Evolutionary conservation across 1,284 basidiomycete species (phyloP).

Genomic region (Ustilago hordei): DNA sequence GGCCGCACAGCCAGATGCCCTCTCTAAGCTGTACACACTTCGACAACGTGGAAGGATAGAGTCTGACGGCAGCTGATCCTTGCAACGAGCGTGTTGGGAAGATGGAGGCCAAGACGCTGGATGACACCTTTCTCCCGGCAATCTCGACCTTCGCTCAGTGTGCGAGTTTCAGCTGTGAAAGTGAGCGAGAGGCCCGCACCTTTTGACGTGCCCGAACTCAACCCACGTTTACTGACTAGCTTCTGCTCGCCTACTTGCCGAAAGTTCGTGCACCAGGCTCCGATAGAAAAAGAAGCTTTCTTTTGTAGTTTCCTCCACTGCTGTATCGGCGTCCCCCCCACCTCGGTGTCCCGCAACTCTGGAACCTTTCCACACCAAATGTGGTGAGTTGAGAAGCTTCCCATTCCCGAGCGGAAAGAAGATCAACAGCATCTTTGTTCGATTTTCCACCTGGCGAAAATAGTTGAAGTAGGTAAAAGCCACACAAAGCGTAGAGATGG

Average conservation of each 20-base stretch:
- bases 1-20: neutral
- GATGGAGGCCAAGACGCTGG: neutral
- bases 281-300: conserved; percentile 1
- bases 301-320: neutral
- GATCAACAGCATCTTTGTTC: no score
- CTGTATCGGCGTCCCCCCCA: neutral
- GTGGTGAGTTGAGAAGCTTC: neutral
- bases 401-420: neutral
- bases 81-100: neutral
- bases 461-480: no score
- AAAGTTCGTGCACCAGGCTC: neutral
- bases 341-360: neutral
- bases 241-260: neutral
- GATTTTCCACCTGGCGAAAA: no score
- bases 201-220: neutral
- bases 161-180: neutral
- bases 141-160: neutral
- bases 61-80: neutral
- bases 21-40: neutral
- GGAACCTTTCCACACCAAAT: neutral
- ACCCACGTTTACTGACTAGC: neutral
- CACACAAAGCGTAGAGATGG: no score
- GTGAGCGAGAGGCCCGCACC: neutral
- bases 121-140: neutral
- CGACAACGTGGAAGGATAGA: neutral